Percentiles rank a stretch among this genome's conserved stretches.
Conservation (phyloP, 2,329 filamentous ascomycete species). For the Beauveria pseudobassiana region DNA sequence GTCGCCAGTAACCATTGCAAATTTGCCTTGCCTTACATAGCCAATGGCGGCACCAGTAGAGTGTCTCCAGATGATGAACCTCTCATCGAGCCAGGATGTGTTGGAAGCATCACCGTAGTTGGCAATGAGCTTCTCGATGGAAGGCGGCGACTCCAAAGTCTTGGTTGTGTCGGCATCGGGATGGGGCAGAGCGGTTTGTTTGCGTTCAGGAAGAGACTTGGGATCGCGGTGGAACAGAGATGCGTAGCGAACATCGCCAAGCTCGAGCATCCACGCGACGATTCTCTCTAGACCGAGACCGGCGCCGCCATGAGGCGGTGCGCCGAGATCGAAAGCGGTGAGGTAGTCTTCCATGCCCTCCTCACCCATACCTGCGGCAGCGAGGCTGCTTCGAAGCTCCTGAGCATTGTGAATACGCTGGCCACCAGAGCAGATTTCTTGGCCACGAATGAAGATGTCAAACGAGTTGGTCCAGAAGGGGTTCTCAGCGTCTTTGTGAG, state of each 20-base stretch:
- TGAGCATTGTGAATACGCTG: conserved; percentile 82
- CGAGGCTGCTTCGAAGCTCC: conserved; percentile 72
- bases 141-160: conserved; percentile 51
- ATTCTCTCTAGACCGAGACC: conserved; percentile 87
- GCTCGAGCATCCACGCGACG: conserved; percentile 74
- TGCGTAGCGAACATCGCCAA: conserved; percentile 84
- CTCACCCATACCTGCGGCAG: conserved; percentile 65
- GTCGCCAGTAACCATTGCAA: conserved; percentile 78
- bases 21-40: conserved; percentile 69
- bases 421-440: conserved; percentile 86
- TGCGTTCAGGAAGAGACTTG: conserved; percentile 68
- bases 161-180: conserved; percentile 73
- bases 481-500: conserved; percentile 73
- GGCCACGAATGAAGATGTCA: conserved; percentile 88
- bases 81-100: conserved; percentile 86
- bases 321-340: conserved; percentile 78
- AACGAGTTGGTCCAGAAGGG: conserved; percentile 79
- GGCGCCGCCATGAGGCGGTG: conserved; percentile 82
- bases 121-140: conserved; percentile 80
- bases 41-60: conserved; percentile 77
- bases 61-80: conserved; percentile 84
- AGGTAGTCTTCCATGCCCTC: conserved; percentile 87
- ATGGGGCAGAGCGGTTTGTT: conserved; percentile 62
- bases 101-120: conserved; percentile 95
- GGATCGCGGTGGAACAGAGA: conserved; percentile 85